Conservation (phyloP, 345 rosid species). For the Gynandropsis gynandra region DNA sequence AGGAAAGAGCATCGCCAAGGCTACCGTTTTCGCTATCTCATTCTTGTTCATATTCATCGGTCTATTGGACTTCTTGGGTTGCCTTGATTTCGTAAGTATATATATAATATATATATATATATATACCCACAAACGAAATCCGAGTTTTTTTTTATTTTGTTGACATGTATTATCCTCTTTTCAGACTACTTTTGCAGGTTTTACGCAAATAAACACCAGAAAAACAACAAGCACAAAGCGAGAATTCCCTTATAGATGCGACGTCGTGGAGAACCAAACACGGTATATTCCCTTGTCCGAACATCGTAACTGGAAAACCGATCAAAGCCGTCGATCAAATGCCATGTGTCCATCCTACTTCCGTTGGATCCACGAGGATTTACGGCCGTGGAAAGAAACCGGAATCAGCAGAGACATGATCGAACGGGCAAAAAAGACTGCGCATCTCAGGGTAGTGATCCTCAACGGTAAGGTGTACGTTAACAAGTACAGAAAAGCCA, state of each 20-base stretch:
- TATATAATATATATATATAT: background rate
- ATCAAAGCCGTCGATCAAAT: slow-evolving; percentile 13
- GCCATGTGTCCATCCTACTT: slow-evolving; percentile 53
- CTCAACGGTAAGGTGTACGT: slow-evolving; percentile 49
- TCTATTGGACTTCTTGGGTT: background rate
- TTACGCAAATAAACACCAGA: background rate
- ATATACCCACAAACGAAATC: background rate
- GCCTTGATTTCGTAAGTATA: slow-evolving; percentile 17
- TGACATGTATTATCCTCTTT: background rate
- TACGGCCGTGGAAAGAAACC: slow-evolving; percentile 51
- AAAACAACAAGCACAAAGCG: background rate
- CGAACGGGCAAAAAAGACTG: slow-evolving; percentile 39
- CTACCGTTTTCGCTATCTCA: background rate
- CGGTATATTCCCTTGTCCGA: background rate
- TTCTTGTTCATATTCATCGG: slow-evolving; percentile 10
- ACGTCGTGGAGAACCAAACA: background rate
- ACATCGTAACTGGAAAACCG: too few relatives aligned
- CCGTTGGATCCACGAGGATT: slow-evolving; percentile 76
- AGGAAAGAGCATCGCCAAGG: background rate
- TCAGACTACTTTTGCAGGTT: slow-evolving; percentile 15
- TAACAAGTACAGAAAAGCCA: slow-evolving; percentile 40
- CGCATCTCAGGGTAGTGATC: slow-evolving; percentile 54
- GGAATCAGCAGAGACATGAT: slow-evolving; percentile 59
- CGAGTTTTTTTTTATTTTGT: too few relatives aligned
- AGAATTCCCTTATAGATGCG: slow-evolving; percentile 11